phyloP scores from a whole-genome alignment of 768 basidiomycete species.

The Lepiota brunneoincarnata region DNA sequence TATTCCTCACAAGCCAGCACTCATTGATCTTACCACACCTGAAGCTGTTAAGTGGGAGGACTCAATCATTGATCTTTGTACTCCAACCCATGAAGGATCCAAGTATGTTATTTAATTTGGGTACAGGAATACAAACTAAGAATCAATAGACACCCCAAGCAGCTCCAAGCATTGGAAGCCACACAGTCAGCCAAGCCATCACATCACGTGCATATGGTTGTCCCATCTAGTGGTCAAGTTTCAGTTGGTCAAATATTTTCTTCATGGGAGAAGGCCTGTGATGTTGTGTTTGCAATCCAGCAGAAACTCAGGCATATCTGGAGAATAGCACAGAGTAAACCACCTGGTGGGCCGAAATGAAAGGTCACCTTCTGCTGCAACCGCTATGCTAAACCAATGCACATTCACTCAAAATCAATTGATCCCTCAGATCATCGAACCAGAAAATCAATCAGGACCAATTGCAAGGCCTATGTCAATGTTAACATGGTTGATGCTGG shows the following conservation, averaged over 20 bases:
- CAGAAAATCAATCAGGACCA: conserved; percentile 18
- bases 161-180: too few species aligned
- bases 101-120: too few species aligned
- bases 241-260: background rate
- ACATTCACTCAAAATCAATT: conserved; percentile 13
- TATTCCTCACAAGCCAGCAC: background rate
- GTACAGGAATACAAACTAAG: too few species aligned
- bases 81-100: background rate
- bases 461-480: conserved; percentile 24
- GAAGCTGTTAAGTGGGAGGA: background rate
- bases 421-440: conserved; percentile 19
- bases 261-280: conserved; percentile 9
- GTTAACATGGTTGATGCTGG: conserved; percentile 10
- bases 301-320: conserved; percentile 14
- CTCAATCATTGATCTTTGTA: background rate
- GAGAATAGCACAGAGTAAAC: conserved; percentile 16
- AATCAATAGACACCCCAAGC: too few species aligned
- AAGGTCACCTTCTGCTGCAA: conserved; percentile 19
- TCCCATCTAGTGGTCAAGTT: background rate
- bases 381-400: conserved; percentile 13
- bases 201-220: background rate
- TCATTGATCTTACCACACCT: background rate
- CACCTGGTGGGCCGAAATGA: conserved; percentile 1
- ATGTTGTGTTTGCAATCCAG: conserved; percentile 15
- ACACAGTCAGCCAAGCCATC: background rate